Base-by-base conservation (phyloP, 2,329 filamentous ascomycete genomes). In the Fusarium newnesense region DNA sequence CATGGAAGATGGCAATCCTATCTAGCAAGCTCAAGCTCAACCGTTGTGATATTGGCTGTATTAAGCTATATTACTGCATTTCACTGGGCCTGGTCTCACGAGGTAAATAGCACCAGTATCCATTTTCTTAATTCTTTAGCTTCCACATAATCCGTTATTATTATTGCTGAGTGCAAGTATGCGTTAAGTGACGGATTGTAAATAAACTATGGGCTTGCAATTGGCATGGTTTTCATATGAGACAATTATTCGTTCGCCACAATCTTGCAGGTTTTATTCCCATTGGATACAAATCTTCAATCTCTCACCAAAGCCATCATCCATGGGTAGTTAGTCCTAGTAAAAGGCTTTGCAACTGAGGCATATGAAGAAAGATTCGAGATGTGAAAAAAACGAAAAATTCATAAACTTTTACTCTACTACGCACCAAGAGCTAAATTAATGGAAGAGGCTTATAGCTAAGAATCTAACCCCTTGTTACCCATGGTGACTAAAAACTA, bases 391-490 rank as follows among this genome's bases (percentile, higher is more conserved):
- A 42, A 16, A 30, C n/a, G 42, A 24, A 39, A n/a, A 12, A n/a
- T 39, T 30, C 12, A 40, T 32, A 28, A 28, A 30, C 18, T 32
- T 28, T 39, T 32, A 11, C 36, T 32, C 24, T 21, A 26, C 16
- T 54, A 19, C 28, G 15, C 40, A 32, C n/a, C 34, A 39, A 50
- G 36, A 24, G 42, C 32, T 26, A 43, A 28, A 49, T 54, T 37
- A 56, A 54, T 43, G 54, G 44, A 58, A 21, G 28, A 37, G 70
- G 46, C 43, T 30, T 43, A 62, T 16, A 42, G 19, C 21, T 46
- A 67, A 57, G 34, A 50, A 40, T 40, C 50, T 59, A 28, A 47
- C 63, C 59, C 71, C 63, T 72, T 61, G 67, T 72, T 72, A 69
- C 59, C 52, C 24, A 24, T 43, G 56, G 58, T 60, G 54, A 74